Percentiles rank a stretch among this genome's conserved stretches.
Conservation (phyloP, 2,329 filamentous ascomycete genomes). For the Diplodia mutila region DNA sequence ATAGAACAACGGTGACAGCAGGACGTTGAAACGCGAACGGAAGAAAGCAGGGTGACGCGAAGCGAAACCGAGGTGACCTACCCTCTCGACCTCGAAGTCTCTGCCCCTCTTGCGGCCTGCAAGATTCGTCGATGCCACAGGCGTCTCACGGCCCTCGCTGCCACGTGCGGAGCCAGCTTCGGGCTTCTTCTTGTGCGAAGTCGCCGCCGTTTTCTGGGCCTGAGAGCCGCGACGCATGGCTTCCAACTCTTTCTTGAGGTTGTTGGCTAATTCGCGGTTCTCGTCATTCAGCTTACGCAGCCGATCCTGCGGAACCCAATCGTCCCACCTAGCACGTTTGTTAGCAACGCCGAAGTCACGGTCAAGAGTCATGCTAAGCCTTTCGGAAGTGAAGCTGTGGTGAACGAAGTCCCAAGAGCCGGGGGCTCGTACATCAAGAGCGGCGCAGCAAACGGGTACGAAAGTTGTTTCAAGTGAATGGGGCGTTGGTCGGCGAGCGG, state of each 20-base stretch:
- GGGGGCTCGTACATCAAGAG: neutral
- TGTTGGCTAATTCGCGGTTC: conserved; percentile 84
- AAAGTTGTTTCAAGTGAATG: neutral
- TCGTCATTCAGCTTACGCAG: conserved; percentile 94
- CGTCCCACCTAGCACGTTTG: conserved; percentile 73
- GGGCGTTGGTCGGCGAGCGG: conserved; percentile 28
- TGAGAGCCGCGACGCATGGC: conserved; percentile 54
- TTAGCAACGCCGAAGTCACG: conserved; percentile 7
- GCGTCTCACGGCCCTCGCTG: conserved; percentile 75
- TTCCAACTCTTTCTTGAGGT: conserved; percentile 71
- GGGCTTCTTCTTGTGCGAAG: conserved; percentile 58
- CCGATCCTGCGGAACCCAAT: conserved; percentile 94
- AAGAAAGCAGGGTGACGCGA: conserved; percentile 13
- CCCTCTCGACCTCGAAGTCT: conserved; percentile 82
- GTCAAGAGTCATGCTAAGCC: conserved; percentile 1
- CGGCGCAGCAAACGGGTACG: conserved; percentile 9
- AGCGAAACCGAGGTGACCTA: conserved; percentile 43
- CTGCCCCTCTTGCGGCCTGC: conserved; percentile 74
- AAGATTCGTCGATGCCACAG: conserved; percentile 59
- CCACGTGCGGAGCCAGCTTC: conserved; percentile 65
- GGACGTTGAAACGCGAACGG: neutral
- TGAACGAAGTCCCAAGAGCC: neutral
- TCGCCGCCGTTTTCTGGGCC: conserved; percentile 42
- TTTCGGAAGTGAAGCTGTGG: neutral
- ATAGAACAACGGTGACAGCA: neutral